Base-by-base conservation (phyloP, 441 rosid species). In the Eutrema salsugineum region DNA sequence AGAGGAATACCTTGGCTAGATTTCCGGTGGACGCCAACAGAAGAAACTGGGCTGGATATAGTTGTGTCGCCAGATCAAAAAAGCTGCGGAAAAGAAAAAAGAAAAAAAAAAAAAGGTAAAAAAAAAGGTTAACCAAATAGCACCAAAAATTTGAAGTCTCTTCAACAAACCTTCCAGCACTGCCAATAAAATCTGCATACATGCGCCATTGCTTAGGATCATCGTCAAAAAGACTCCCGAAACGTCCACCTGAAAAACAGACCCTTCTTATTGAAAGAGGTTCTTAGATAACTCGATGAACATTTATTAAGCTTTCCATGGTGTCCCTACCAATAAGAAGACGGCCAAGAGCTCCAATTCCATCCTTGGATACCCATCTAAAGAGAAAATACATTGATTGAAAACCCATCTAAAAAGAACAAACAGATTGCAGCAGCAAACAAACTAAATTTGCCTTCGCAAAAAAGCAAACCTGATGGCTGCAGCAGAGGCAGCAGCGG, bases 201-300 rank as follows among this genome's bases (percentile, higher is more conserved):
- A 94, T 90, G 72, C 99, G 98, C 99, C 99, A 94, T 61, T 94
- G 98, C 80, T 92, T 94, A 40, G 99, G 99, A 84, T 92, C 96
- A 81, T 89, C 97, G 63, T 94, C 99, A 69, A 92, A 94, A 71
- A 94, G 88, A 73, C 82, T 85, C 59, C 99, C 96, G 64, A 92
- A 94, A 50, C 94, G 82, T 36, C 98, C 99, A 86, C 99, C 99
- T 92, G 79, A 72, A 79, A 68, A 74, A 74, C 60, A 78, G 24
- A 38, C 32, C 44, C 80, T 66, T 39, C 60, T 59, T 75, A 77
- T 57, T 46, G 30, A 16, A 56, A n/a, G 54, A 51, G 36, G 49
- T 50, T 70, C 43, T 44, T 14, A 72, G 55, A 61, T 36, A 72
- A 75, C 49, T 48, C 49, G 66, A 66, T 57, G 24, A 33, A n/a